These are phyloP conservation scores for Nitzschia sp. DNA, from an alignment of 108 stramenopile genomes.

Conservation along the genomic window DNA sequence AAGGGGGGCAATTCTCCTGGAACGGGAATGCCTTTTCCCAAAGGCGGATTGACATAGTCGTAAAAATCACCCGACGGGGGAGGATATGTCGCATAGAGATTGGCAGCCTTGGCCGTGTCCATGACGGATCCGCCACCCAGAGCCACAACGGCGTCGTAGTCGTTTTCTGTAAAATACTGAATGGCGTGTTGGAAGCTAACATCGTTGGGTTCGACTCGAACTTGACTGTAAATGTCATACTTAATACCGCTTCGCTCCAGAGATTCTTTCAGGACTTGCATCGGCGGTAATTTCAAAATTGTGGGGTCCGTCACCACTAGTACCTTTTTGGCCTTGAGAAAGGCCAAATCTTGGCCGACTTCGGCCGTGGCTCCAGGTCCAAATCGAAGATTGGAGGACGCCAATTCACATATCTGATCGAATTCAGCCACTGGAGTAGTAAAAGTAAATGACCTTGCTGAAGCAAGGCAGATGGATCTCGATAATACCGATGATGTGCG, in stretches of 20 bases:
- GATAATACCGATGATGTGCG: too few relatives aligned
- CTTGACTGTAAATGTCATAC: conserved; percentile 38
- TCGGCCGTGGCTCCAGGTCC: conserved; percentile 49
- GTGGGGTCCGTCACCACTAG: conserved; percentile 48
- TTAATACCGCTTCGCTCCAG: conserved; percentile 33
- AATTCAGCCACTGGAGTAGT: neutral
- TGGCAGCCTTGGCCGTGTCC: conserved; percentile 70
- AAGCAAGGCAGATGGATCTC: too few relatives aligned
- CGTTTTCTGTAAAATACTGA: conserved; percentile 33
- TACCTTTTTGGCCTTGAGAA: conserved; percentile 36
- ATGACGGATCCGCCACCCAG: conserved; percentile 67
- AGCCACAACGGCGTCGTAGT: conserved; percentile 59
- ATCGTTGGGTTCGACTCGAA: conserved; percentile 52
- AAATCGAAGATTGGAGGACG: conserved; percentile 49
- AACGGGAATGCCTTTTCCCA: conserved; percentile 48
- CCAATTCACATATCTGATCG: conserved; percentile 54
- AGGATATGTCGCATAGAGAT: conserved; percentile 43
- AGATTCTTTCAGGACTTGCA: conserved; percentile 39
- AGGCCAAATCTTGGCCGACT: conserved; percentile 46
- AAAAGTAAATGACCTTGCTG: neutral
- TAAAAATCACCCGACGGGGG: conserved; percentile 44
- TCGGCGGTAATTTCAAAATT: conserved; percentile 28
- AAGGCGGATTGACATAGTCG: conserved; percentile 61
- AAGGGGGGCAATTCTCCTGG: conserved; percentile 45
- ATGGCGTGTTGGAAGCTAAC: conserved; percentile 50